These are phyloP conservation scores for Fusarium sp. DNA, from an alignment of 2,329 filamentous ascomycete genomes.

Conservation along the genomic window DNA sequence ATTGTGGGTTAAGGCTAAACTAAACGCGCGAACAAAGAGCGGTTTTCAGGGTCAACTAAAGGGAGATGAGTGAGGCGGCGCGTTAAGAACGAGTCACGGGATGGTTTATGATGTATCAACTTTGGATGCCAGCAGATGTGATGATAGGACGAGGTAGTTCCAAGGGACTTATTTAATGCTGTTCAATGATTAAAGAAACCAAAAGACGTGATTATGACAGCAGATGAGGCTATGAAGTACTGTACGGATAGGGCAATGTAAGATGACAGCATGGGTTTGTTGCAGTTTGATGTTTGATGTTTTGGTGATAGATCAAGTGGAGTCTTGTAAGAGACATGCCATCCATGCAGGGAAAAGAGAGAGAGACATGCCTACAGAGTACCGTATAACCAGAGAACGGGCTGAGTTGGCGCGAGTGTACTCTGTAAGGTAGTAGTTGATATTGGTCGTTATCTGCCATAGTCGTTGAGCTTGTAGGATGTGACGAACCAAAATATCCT, in stretches of 20 bases:
- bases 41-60: background rate
- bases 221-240: background rate
- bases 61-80: conserved; percentile 13
- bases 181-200: background rate
- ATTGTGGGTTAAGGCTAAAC: background rate
- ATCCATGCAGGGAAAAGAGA: background rate
- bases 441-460: background rate
- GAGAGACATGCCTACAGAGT: conserved; percentile 15
- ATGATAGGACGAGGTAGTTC: background rate
- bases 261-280: background rate
- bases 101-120: conserved; percentile 34
- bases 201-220: background rate
- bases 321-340: background rate
- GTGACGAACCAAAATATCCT: background rate
- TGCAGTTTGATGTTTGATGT: background rate
- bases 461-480: background rate
- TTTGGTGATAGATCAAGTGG: conserved; percentile 19
- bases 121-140: conserved; percentile 2
- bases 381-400: background rate
- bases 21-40: background rate
- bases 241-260: background rate
- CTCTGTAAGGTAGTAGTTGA: background rate
- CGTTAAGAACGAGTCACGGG: conserved; percentile 23
- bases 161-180: background rate
- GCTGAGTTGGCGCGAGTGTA: background rate